phyloP scores from a whole-genome alignment of 345 rosid genomes.

The Eucalyptus polybractea region DNA sequence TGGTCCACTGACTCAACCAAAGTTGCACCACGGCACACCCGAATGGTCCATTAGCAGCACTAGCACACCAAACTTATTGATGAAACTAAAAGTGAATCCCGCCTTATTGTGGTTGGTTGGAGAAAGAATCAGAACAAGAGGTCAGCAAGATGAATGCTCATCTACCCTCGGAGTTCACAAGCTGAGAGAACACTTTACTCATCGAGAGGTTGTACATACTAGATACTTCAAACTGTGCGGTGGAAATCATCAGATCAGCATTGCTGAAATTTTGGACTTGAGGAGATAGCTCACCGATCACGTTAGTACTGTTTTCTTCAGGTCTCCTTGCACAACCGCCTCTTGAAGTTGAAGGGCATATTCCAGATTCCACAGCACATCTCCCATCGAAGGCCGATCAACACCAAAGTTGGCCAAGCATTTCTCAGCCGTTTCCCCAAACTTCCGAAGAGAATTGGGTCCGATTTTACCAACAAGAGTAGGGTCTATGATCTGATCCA shows the following conservation, averaged over 20 bases:
- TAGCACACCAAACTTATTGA: not conserved
- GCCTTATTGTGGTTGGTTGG: not conserved
- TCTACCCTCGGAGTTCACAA: slow-evolving; percentile 75
- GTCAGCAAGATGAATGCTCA: not conserved
- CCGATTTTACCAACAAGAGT: slow-evolving; percentile 40
- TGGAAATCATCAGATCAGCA: slow-evolving; percentile 18
- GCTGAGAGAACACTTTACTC: slow-evolving; percentile 82
- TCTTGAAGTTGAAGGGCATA: slow-evolving; percentile 81
- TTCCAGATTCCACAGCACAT: slow-evolving; percentile 85
- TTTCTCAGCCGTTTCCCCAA: slow-evolving; percentile 77
- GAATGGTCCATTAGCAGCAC: not conserved
- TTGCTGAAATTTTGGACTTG: slow-evolving; percentile 37
- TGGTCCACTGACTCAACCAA: not conserved
- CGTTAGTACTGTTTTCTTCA: slow-evolving; percentile 64
- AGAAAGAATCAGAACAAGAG: not conserved
- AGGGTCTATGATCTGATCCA: slow-evolving; percentile 66
- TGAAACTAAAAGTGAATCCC: not conserved
- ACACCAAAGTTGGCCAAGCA: slow-evolving; percentile 79
- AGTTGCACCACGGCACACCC: not conserved
- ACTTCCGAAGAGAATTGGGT: slow-evolving; percentile 69
- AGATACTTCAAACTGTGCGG: slow-evolving; percentile 22
- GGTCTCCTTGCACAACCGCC: slow-evolving; percentile 37
- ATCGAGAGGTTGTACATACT: slow-evolving; percentile 41
- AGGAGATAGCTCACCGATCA: slow-evolving; percentile 56
- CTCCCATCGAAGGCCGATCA: slow-evolving; percentile 83